Conservation (phyloP, 2,329 filamentous ascomycete species). For the Torrubiella hemipterigena region DNA sequence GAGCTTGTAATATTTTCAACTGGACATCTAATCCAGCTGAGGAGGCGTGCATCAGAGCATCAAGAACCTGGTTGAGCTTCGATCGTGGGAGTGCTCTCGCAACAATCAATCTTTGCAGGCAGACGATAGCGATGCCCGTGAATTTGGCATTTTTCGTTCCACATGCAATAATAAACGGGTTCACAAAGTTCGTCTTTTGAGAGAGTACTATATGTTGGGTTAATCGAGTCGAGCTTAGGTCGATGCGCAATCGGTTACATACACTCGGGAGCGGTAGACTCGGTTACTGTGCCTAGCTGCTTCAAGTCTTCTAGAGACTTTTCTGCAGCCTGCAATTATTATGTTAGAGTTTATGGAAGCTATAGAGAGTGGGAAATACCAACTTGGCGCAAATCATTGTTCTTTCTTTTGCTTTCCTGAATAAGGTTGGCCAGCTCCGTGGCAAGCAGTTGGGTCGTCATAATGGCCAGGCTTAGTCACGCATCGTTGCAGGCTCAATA, state of each 20-base stretch:
- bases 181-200: slow-evolving; percentile 71
- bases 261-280: slow-evolving; percentile 26
- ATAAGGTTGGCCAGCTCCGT: slow-evolving; percentile 83
- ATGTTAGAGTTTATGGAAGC: not conserved
- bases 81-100: slow-evolving; percentile 67
- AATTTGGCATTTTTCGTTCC: slow-evolving; percentile 83
- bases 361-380: slow-evolving; percentile 13
- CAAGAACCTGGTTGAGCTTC: slow-evolving; percentile 74
- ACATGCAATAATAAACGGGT: slow-evolving; percentile 90
- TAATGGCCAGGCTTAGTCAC: slow-evolving; percentile 31
- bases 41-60: slow-evolving; percentile 76
- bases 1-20: slow-evolving; percentile 84
- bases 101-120: slow-evolving; percentile 79
- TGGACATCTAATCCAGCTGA: slow-evolving; percentile 78
- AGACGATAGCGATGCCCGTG: slow-evolving; percentile 75
- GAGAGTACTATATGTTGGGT: slow-evolving; percentile 80
- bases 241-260: slow-evolving; percentile 4
- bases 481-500: no score
- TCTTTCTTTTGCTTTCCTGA: slow-evolving; percentile 91
- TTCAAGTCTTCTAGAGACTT: slow-evolving; percentile 88
- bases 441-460: slow-evolving; percentile 84
- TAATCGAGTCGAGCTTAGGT: no score
- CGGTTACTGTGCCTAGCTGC: slow-evolving; percentile 20
- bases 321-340: slow-evolving; percentile 60
- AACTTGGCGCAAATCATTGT: slow-evolving; percentile 77